Percentiles rank a stretch among this genome's conserved stretches.
Conservation (phyloP, 441 rosid species). For the Mallotus japonicus region DNA sequence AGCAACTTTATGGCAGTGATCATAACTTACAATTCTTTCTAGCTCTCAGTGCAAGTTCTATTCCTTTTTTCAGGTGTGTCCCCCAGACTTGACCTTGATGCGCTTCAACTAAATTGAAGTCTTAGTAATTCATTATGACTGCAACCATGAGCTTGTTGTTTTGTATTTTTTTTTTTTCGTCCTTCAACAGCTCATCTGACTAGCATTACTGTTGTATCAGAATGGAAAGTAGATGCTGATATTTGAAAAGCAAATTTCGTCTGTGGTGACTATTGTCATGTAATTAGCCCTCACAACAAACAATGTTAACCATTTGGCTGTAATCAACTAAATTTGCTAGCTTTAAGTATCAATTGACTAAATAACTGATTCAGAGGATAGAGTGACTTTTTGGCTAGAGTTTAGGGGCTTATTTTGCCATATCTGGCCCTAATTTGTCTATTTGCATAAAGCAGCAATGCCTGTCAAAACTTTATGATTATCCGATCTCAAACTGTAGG, state of each 20-base stretch:
- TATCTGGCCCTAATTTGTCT: not conserved
- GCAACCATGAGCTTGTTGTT: not conserved
- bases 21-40: not conserved
- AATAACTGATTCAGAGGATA: not conserved
- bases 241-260: not conserved
- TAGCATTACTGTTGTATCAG: not conserved
- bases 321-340: not conserved
- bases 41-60: not conserved
- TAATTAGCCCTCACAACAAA: not conserved
- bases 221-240: not conserved
- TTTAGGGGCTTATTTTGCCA: not conserved
- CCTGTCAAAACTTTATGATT: slow-evolving; percentile 16
- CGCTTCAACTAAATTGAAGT: not conserved
- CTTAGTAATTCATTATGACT: not conserved
- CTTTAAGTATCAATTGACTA: not conserved
- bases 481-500: slow-evolving; percentile 37
- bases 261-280: no score
- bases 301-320: not conserved
- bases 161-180: no score
- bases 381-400: not conserved
- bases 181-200: no score
- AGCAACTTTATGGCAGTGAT: not conserved
- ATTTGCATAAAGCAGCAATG: no score
- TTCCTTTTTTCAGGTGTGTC: not conserved
- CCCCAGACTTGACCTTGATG: not conserved